phyloP scores from a whole-genome alignment of 2,329 filamentous ascomycete species.

The Drechslerella dactyloides region DNA sequence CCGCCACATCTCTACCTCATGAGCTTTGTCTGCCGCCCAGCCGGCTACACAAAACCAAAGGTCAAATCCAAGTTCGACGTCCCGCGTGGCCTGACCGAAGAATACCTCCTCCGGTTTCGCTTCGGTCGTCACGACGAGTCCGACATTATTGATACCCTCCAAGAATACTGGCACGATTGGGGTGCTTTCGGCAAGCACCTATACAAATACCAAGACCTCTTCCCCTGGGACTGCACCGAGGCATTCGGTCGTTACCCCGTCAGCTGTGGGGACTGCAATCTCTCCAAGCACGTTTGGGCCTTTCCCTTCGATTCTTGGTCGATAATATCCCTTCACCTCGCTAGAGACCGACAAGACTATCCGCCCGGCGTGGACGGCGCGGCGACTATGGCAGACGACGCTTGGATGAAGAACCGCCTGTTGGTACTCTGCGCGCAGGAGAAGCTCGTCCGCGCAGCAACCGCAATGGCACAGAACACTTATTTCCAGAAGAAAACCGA shows the following conservation, averaged over 20 bases:
- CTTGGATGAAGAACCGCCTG: slow-evolving; percentile 58
- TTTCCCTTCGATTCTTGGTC: slow-evolving; percentile 62
- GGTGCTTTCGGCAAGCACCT: slow-evolving; percentile 58
- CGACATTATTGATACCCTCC: slow-evolving; percentile 60
- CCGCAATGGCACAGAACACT: slow-evolving; percentile 57
- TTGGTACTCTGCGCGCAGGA: slow-evolving; percentile 57
- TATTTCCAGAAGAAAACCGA: slow-evolving; percentile 56
- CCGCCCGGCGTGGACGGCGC: slow-evolving; percentile 50
- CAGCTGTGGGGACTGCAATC: slow-evolving; percentile 56
- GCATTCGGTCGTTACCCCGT: slow-evolving; percentile 57
- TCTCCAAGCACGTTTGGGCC: slow-evolving; percentile 61
- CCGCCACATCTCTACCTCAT: slow-evolving; percentile 57
- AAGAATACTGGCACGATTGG: slow-evolving; percentile 63
- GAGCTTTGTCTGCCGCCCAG: slow-evolving; percentile 58
- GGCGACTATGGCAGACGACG: slow-evolving; percentile 13
- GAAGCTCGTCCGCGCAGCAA: slow-evolving; percentile 56
- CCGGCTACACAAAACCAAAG: slow-evolving; percentile 52
- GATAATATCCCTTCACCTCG: slow-evolving; percentile 58
- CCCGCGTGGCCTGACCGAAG: slow-evolving; percentile 60
- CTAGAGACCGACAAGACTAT: slow-evolving; percentile 58
- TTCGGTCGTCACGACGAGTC: slow-evolving; percentile 59
- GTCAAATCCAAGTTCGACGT: slow-evolving; percentile 57
- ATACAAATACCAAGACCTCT: slow-evolving; percentile 60
- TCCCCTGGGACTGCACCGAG: slow-evolving; percentile 63
- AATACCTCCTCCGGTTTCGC: slow-evolving; percentile 59